Evolutionary conservation across 1,284 basidiomycete species (phyloP), one percentile per base, ranked within the genome.

Genomic region (Ustilago trichophora): DNA sequence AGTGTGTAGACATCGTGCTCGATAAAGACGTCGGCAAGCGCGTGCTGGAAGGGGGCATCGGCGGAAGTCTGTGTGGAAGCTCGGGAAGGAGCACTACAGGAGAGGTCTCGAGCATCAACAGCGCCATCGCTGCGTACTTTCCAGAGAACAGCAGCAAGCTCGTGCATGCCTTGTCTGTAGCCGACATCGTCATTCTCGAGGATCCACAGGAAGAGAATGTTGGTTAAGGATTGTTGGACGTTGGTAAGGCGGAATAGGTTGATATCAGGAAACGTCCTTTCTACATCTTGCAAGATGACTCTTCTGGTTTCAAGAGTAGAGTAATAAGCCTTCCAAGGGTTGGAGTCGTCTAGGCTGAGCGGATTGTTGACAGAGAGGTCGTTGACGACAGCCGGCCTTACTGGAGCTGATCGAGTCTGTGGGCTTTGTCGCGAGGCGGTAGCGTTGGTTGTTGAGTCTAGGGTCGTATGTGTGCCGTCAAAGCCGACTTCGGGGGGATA

Each of bases 111-210:
- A 8, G 22, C 26, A 22, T 56, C 45, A 12, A 64, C 25, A 16
- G 50, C 50, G 18, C 55, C 55, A 7, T 68, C 53, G 24, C 49
- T 50, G 16, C 77, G 41, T 0, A 75, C 59, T 13, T 70, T 59
- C 73, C 76, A 76, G 9, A 79, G 54, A 5, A 65, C 57, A 13
- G 59, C 74, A 6, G 76, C 69, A n/a, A 82, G 52, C 54, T 82
- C 80, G 44, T 82, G 80, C 78, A 82, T 80, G 4, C 80, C 80
- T 43, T 82, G 80, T 18, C 76, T 53, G 38, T 82, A 82, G 33
- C 77, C 77, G 2, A 70, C 53, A 18, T 77, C 72, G 15, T 60
- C 33, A 26, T 80, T 69, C 33, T 67, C 43, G 21, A 66, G 57
- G 2, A 58, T 44, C 72, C 78, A 82, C 3, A 80, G 71, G 42